These are phyloP conservation scores for Dictyostelium brefeldianum DNA, from an alignment of 78 protist genomes.

Conservation along the genomic window DNA sequence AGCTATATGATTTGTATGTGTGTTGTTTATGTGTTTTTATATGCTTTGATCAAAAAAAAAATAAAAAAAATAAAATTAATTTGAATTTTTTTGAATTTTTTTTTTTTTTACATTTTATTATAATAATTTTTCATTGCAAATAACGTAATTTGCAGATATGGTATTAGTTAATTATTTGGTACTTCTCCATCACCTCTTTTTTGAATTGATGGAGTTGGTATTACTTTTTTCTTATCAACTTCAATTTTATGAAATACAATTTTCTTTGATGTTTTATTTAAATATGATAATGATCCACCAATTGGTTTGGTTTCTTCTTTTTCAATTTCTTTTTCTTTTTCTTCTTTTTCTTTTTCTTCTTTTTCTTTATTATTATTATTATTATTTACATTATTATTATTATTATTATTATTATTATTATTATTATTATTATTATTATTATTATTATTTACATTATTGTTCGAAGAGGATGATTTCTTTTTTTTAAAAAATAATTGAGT, in stretches of 20 bases:
- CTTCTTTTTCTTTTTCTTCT: neutral
- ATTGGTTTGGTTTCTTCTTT: neutral
- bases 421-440: neutral
- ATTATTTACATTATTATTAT: neutral
- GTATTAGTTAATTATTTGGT: too few species aligned
- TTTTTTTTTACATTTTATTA: too few species aligned
- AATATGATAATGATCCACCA: neutral
- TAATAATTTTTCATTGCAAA: too few species aligned
- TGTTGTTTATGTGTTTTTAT: too few species aligned
- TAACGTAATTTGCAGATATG: too few species aligned
- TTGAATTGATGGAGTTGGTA: neutral
- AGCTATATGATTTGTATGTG: too few species aligned
- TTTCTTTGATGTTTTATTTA: neutral
- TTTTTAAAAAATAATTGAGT: slow-evolving; percentile 32
- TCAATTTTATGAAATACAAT: slow-evolving; percentile 2
- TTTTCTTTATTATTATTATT: neutral
- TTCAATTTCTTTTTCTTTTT: neutral
- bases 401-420: neutral
- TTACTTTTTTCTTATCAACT: slow-evolving; percentile 9
- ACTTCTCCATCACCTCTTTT: neutral
- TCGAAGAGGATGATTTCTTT: neutral
- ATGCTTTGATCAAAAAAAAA: too few species aligned
- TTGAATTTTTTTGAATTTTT: too few species aligned
- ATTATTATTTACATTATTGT: neutral
- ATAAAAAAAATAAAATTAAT: too few species aligned